Evolutionary conservation across 192 early-diverging fungal genomes (phyloP).

Genomic region (Backusella liffmaniae): DNA sequence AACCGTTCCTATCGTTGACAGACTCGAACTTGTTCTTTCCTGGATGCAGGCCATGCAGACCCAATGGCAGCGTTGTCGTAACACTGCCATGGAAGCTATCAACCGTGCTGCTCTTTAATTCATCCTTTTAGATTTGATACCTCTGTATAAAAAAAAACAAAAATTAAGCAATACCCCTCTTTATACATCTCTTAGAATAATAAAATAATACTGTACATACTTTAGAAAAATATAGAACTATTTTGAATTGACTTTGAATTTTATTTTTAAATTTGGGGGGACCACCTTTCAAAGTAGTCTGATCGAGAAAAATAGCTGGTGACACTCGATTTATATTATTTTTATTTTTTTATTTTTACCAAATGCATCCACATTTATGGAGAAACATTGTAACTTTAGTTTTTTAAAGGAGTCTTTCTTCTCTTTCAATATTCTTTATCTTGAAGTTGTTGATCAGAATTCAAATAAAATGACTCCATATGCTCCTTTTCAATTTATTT

Average conservation of each 20-base stretch:
- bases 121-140: neutral
- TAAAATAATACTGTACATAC: neutral
- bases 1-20: slow-evolving; percentile 1
- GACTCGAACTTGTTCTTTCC: slow-evolving; percentile 11
- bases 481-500: no score
- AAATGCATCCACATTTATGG: neutral
- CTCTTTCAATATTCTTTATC: neutral
- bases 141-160: neutral
- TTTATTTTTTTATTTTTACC: neutral
- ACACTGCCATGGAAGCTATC: neutral
- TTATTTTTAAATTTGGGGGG: slow-evolving; percentile 1
- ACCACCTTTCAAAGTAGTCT: neutral
- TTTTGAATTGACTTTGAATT: neutral
- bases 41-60: neutral
- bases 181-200: neutral
- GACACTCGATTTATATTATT: neutral
- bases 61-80: slow-evolving; percentile 10
- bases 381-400: neutral
- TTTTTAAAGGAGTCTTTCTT: neutral
- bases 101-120: neutral
- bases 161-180: neutral
- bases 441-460: no score
- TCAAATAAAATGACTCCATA: no score
- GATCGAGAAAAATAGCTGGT: neutral
- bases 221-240: neutral